Evolutionary conservation across 2,329 filamentous ascomycete species (phyloP).

Genomic region (Cladobotryum mycophilum): DNA sequence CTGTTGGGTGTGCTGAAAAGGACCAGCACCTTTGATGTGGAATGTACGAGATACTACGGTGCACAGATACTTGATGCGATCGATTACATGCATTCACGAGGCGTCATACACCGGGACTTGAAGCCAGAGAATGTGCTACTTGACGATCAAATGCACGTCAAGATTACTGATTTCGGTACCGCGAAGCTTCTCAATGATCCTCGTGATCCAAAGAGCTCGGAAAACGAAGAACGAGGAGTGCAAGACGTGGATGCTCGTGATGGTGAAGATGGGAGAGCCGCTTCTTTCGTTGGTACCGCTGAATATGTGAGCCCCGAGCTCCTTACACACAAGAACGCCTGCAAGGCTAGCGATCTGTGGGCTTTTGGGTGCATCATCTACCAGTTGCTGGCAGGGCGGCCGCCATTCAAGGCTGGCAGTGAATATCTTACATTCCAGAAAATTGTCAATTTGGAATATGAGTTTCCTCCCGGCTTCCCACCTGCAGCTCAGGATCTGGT

Average conservation of each 20-base stretch:
- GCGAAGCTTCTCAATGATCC: constrained; percentile 70
- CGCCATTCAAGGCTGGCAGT: constrained; percentile 91
- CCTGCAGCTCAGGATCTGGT: constrained; percentile 80
- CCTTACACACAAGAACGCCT: constrained; percentile 93
- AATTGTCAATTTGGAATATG: constrained; percentile 89
- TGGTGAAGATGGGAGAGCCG: constrained; percentile 61
- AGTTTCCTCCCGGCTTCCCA: constrained; percentile 86
- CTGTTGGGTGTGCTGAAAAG: constrained; percentile 89
- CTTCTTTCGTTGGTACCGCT: constrained; percentile 94
- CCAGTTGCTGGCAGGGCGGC: constrained; percentile 88
- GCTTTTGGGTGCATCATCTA: constrained; percentile 98
- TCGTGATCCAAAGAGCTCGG: constrained; percentile 36
- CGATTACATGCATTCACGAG: constrained; percentile 94
- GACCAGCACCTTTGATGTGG: constrained; percentile 87
- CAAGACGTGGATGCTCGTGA: constrained; percentile 30
- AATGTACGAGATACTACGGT: constrained; percentile 89
- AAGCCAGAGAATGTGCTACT: constrained; percentile 96
- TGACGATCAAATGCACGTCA: constrained; percentile 94
- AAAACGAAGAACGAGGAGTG: constrained; percentile 32
- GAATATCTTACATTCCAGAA: constrained; percentile 98
- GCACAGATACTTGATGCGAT: constrained; percentile 95
- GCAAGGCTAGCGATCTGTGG: constrained; percentile 97
- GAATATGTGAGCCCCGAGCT: constrained; percentile 98
- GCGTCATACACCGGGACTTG: constrained; percentile 91
- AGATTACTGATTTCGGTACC: constrained; percentile 97